Conservation (phyloP, 192 early-diverging fungal genomes). For the Geranomyces michiganensis region DNA sequence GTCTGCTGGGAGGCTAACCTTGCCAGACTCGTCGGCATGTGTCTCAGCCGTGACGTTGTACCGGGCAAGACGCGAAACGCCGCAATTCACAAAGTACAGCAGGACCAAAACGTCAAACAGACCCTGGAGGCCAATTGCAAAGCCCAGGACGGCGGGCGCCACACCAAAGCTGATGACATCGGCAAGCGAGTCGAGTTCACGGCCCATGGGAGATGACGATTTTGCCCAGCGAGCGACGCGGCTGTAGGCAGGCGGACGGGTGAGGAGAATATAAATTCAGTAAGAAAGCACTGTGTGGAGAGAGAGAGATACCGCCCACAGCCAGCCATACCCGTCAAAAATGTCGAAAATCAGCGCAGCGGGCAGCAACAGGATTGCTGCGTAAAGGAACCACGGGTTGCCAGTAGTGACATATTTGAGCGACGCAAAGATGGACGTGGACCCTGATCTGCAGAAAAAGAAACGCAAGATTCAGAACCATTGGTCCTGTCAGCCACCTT, state of each 20-base stretch:
- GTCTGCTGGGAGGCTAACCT: too few species aligned
- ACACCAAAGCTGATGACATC: conserved; percentile 84
- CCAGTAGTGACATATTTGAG: conserved; percentile 43
- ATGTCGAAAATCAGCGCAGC: conserved; percentile 41
- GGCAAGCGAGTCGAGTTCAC: conserved; percentile 87
- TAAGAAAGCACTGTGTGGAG: background rate
- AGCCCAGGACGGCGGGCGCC: conserved; percentile 81
- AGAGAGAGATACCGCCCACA: background rate
- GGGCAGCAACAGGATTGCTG: conserved; percentile 38
- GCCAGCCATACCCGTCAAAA: conserved; percentile 35
- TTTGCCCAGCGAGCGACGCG: conserved; percentile 79
- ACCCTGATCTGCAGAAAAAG: conserved; percentile 58
- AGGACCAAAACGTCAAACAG: conserved; percentile 76
- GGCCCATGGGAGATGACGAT: conserved; percentile 74
- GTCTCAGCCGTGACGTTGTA: conserved; percentile 86
- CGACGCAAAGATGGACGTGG: conserved; percentile 56
- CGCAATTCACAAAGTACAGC: conserved; percentile 77
- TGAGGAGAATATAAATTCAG: background rate
- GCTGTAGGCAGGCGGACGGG: background rate
- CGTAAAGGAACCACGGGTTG: conserved; percentile 38
- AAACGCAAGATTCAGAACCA: background rate
- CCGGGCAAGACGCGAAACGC: conserved; percentile 74
- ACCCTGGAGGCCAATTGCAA: conserved; percentile 83
- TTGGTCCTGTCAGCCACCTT: too few species aligned
- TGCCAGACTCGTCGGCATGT: conserved; percentile 76